Evolutionary conservation across 208 protist species (phyloP).

Genomic region (Trypanosoma rangeli): DNA sequence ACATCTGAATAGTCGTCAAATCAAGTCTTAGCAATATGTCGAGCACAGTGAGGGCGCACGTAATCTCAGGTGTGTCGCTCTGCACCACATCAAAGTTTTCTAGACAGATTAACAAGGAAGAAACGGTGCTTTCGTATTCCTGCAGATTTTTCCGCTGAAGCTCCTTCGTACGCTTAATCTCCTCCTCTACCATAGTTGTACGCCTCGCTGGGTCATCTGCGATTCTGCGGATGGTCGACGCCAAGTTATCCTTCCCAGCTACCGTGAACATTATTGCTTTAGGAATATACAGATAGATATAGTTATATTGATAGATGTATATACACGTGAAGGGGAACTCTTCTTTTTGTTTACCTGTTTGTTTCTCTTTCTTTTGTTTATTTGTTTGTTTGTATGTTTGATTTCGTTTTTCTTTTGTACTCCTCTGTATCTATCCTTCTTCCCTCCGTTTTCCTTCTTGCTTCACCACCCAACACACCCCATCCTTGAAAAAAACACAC

Average conservation of each 20-base stretch:
- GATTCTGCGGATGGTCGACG: constrained; percentile 43
- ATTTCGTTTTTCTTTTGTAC: constrained; percentile 2
- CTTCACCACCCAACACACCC: background rate
- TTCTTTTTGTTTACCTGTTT: background rate
- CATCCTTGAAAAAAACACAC: background rate
- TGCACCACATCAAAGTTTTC: constrained; percentile 75
- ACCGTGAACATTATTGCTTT: constrained; percentile 26
- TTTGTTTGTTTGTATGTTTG: background rate
- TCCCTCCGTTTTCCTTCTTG: constrained; percentile 1
- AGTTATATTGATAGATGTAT: no score
- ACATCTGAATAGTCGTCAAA: constrained; percentile 68
- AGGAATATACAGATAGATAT: background rate
- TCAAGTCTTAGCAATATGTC: constrained; percentile 75
- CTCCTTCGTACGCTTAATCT: constrained; percentile 66
- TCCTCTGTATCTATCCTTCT: constrained; percentile 2
- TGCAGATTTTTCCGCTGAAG: constrained; percentile 70
- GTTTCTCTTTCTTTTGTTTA: background rate
- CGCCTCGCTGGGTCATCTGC: constrained; percentile 39
- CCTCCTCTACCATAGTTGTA: constrained; percentile 51
- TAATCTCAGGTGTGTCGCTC: constrained; percentile 48
- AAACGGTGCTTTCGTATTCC: constrained; percentile 69
- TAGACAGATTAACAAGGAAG: constrained; percentile 61
- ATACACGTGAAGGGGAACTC: constrained; percentile 1
- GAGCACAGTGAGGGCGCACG: constrained; percentile 75
- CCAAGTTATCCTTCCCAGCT: constrained; percentile 29